Conservation (phyloP, 495 filamentous ascomycete species). For the Talaromyces trachyspermus region DNA sequence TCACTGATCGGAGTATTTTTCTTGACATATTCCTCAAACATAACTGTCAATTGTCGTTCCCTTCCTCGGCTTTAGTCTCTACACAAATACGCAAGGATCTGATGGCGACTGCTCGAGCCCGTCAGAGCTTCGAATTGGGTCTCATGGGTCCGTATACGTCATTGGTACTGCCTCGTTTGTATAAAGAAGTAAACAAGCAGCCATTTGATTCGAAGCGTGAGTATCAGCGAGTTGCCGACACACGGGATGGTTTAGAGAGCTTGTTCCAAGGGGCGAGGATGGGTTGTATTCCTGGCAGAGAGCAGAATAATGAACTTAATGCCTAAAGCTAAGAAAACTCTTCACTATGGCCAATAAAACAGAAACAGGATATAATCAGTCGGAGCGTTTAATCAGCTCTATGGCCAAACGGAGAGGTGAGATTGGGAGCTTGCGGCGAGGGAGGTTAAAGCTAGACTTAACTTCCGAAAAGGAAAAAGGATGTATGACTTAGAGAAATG, state of each 20-base stretch:
- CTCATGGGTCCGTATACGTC: not conserved
- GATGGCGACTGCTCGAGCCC: not conserved
- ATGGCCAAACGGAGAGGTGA: too few relatives aligned
- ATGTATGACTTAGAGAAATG: too few relatives aligned
- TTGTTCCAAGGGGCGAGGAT: not conserved
- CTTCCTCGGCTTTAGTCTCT: not conserved
- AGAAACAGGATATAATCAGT: too few relatives aligned
- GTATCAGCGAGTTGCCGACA: not conserved
- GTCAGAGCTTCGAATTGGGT: not conserved
- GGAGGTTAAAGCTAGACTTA: too few relatives aligned
- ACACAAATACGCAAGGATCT: not conserved
- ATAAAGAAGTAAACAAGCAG: not conserved
- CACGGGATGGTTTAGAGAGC: not conserved
- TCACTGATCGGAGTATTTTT: not conserved
- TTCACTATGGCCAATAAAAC: too few relatives aligned
- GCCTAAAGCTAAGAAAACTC: too few relatives aligned
- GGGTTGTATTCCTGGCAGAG: slow-evolving; percentile 2
- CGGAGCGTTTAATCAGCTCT: too few relatives aligned
- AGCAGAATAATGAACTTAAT: too few relatives aligned
- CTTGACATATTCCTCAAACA: not conserved
- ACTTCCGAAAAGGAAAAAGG: too few relatives aligned
- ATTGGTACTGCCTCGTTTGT: not conserved
- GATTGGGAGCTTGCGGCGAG: too few relatives aligned
- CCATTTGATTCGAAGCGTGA: not conserved
- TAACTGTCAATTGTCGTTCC: not conserved